Conservation (phyloP, 208 protist species). For the Trypanosoma caninum region DNA sequence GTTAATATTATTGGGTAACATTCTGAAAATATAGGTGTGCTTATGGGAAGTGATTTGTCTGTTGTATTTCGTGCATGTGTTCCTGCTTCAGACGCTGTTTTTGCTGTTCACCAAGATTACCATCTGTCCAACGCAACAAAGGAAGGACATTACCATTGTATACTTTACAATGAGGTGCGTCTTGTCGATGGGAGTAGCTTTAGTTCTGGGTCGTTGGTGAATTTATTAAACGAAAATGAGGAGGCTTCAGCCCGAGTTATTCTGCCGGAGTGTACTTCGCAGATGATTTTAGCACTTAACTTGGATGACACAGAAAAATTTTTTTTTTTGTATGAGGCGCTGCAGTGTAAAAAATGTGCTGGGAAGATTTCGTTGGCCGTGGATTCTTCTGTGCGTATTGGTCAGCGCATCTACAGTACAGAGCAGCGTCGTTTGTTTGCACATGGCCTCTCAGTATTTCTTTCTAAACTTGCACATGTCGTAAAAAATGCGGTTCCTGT, state of each 20-base stretch:
- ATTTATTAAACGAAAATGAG: too few relatives aligned
- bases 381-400: conserved; percentile 37
- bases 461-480: conserved; percentile 27
- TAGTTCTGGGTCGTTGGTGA: too few relatives aligned
- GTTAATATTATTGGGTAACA: background rate
- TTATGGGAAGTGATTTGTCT: conserved; percentile 49
- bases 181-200: too few relatives aligned
- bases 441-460: conserved; percentile 27
- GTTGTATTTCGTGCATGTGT: conserved; percentile 38
- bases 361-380: conserved; percentile 28
- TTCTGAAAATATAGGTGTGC: background rate
- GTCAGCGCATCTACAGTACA: conserved; percentile 25
- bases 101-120: background rate
- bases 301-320: background rate
- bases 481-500: conserved; percentile 16
- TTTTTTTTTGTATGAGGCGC: background rate
- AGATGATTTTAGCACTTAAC: conserved; percentile 1
- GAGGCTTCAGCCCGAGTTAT: background rate
- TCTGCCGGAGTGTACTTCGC: conserved; percentile 9
- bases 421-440: conserved; percentile 29
- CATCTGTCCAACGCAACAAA: background rate
- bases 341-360: conserved; percentile 12
- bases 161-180: too few relatives aligned
- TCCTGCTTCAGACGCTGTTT: conserved; percentile 20
- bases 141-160: background rate